A percentile compares a stretch with the other conserved stretches of the same genome.
Evolutionary conservation across 2,329 filamentous ascomycete genomes (phyloP).

Genomic region (Venturia nashicola): DNA sequence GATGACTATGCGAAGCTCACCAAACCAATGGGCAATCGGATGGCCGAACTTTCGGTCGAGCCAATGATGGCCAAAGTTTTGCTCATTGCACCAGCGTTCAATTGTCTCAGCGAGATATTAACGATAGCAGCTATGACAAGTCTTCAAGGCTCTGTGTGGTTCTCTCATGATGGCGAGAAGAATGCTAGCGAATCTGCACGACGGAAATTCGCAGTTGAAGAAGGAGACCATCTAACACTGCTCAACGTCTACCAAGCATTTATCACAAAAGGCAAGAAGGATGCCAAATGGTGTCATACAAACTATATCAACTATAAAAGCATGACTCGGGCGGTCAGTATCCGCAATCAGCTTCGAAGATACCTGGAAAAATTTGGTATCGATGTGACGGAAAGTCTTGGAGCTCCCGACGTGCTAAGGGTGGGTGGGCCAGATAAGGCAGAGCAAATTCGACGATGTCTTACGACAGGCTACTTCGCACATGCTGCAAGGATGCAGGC

Average conservation of each 20-base stretch:
- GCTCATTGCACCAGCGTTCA: slow-evolving; percentile 61
- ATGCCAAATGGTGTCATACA: slow-evolving; percentile 75
- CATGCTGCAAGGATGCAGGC: slow-evolving; percentile 89
- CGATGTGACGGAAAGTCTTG: slow-evolving; percentile 50
- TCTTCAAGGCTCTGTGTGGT: slow-evolving; percentile 70
- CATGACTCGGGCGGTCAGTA: slow-evolving; percentile 69
- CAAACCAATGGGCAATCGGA: slow-evolving; percentile 70
- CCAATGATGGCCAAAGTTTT: slow-evolving; percentile 93
- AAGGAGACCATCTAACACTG: slow-evolving; percentile 87
- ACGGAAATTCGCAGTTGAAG: slow-evolving; percentile 76
- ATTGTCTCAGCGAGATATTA: slow-evolving; percentile 73
- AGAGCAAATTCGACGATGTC: slow-evolving; percentile 70
- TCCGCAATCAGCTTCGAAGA: slow-evolving; percentile 73
- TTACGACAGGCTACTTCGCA: slow-evolving; percentile 84
- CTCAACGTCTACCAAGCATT: slow-evolving; percentile 92
- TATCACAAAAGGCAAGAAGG: slow-evolving; percentile 68
- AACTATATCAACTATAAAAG: slow-evolving; percentile 80
- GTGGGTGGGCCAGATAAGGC: slow-evolving; percentile 36
- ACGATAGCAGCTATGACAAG: slow-evolving; percentile 92
- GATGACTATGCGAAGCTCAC: slow-evolving; percentile 88
- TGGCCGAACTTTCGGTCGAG: slow-evolving; percentile 87
- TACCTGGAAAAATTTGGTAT: slow-evolving; percentile 81
- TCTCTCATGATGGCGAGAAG: slow-evolving; percentile 65
- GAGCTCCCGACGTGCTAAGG: slow-evolving; percentile 23
- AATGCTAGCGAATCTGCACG: slow-evolving; percentile 62